Conservation (phyloP, 208 protist species). For the Leishmania tarentolae region DNA sequence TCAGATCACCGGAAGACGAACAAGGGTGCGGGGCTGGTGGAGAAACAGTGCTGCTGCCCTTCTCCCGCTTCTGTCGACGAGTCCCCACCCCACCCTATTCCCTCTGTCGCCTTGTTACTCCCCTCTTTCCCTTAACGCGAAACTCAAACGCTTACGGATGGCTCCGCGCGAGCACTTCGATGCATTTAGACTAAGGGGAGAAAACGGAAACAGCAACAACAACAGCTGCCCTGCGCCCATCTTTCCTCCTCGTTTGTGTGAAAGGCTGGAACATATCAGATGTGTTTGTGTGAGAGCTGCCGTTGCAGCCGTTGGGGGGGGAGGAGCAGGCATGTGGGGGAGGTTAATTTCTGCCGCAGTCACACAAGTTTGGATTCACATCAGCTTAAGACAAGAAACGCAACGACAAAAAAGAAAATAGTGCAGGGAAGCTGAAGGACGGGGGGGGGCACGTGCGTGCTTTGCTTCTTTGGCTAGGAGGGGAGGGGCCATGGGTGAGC, state of each 20-base stretch:
- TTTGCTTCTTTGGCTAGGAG: neutral
- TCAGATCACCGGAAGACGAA: neutral
- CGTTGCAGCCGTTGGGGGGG: neutral
- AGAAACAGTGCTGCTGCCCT: neutral
- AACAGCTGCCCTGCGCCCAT: neutral
- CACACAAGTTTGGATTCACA: neutral
- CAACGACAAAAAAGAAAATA: neutral
- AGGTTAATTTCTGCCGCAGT: neutral
- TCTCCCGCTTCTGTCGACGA: neutral
- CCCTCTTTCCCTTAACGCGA: neutral
- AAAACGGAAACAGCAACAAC: no score
- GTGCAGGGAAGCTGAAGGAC: neutral
- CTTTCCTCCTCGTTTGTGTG: neutral
- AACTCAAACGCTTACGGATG: neutral
- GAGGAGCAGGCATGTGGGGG: neutral
- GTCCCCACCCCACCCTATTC: neutral
- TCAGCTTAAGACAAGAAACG: neutral
- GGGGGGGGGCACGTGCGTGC: neutral
- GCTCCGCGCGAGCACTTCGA: neutral
- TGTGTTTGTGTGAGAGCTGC: neutral
- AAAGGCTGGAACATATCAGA: neutral
- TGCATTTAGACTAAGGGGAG: neutral
- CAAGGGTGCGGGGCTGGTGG: neutral
- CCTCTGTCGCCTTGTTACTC: neutral
- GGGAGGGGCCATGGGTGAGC: neutral